Base-by-base conservation (phyloP, 2,329 filamentous ascomycete genomes). In the Mycosphaerella sp. region DNA sequence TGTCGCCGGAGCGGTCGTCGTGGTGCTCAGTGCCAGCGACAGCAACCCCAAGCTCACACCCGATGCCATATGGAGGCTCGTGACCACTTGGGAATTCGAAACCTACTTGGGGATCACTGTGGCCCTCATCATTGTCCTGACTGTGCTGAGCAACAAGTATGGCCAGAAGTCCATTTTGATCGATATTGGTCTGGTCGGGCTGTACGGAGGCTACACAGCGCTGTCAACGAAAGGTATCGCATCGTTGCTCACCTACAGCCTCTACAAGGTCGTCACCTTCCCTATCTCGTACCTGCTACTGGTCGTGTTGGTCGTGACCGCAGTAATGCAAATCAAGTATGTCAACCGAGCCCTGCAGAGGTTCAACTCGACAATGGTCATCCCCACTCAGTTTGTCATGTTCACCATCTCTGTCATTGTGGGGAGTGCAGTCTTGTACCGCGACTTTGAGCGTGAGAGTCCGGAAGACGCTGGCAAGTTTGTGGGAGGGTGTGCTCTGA, bases 181-280 rank as follows among this genome's bases (percentile, higher is more conserved):
- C 60, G 93, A 98, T 69, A 76, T 98, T 38, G 91, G 92, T 8
- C 81, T 98, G 38, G 93, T 98, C 41, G 93, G 88, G 3, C 76
- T 98, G 4, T 97, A 95, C 73, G 93, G 92, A 88, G 93, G 90
- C 56, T 98, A 96, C 72, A 98, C 93, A n/a, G 93, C 89, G 9
- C 78, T 98, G 5, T 89, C 92, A 1, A 98, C 93, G 31, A 98
- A 98, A 71, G 93, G 93, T 53, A 88, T 98, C 39, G 92, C 93
- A 1, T 97, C 93, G 0, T 85, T 98, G 74, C 79, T 98, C 17
- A 96, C 93, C 0, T 91, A 89, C 48, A 95, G 87, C 0, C 80
- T 97, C 17, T 89, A 91, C 79, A 83, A 87, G 64, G 89, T 89
- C 12, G 88, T 98, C 59, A 86, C 89, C 0, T 97, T 92, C 36